A percentile compares a stretch with the other conserved stretches of the same genome.
These are phyloP conservation scores for Physaria fendleri DNA, from an alignment of 345 rosid species.

Conservation along the genomic window DNA sequence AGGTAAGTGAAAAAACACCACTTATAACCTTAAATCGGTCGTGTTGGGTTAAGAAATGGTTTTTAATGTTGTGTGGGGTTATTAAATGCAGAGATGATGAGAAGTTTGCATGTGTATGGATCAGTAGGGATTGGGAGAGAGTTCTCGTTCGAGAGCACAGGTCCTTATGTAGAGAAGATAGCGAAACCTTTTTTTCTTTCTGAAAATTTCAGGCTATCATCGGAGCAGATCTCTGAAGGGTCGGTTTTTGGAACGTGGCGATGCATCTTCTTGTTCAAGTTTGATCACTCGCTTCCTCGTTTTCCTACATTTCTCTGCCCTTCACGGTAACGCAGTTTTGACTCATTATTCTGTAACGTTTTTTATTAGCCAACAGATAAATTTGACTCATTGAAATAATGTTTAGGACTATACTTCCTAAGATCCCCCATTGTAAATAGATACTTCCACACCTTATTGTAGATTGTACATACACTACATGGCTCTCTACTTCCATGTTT, in stretches of 20 bases:
- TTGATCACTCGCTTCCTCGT: conserved; percentile 15
- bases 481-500: too few species aligned
- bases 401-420: too few species aligned
- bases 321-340: conserved; percentile 30
- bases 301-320: conserved; percentile 33
- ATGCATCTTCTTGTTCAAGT: conserved; percentile 32
- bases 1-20: too few species aligned
- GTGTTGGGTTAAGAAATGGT: not conserved
- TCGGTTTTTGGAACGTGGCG: conserved; percentile 28
- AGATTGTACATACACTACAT: too few species aligned
- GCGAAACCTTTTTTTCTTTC: conserved; percentile 22
- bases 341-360: not conserved
- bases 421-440: too few species aligned
- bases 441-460: too few species aligned
- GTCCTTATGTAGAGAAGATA: conserved; percentile 28
- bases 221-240: conserved; percentile 32
- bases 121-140: conserved; percentile 33
- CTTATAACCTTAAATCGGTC: not conserved
- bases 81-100: conserved; percentile 30
- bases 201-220: conserved; percentile 9
- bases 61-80: not conserved
- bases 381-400: too few species aligned
- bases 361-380: too few species aligned
- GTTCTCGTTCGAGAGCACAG: conserved; percentile 23
- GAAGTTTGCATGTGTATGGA: conserved; percentile 43